A percentile compares a stretch with the other conserved stretches of the same genome.
phyloP scores from a whole-genome alignment of 176 grass and related monocot species.

The Saccharum officinarum region DNA sequence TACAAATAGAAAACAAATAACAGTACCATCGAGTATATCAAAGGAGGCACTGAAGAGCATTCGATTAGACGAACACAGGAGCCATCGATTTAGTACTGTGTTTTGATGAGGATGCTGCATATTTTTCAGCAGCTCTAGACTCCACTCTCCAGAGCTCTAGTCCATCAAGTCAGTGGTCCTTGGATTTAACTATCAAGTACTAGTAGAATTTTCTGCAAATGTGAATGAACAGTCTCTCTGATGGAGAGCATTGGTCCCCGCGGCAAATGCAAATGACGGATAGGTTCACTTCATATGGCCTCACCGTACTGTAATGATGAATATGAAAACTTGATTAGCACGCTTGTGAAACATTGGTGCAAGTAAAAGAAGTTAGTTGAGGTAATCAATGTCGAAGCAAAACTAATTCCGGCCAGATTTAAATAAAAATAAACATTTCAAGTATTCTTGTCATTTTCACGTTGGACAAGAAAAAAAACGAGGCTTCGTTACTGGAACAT shows the following conservation, averaged over 20 bases:
- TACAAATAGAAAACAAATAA: slow-evolving; percentile 19
- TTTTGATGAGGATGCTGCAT: background rate
- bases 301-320: slow-evolving; percentile 5
- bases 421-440: background rate
- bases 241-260: background rate
- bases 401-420: background rate
- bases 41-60: background rate
- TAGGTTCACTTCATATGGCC: background rate
- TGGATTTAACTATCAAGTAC: background rate
- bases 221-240: background rate
- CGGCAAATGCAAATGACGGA: background rate
- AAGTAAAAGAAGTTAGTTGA: background rate
- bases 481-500: background rate
- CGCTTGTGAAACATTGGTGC: slow-evolving; percentile 33
- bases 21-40: background rate
- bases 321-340: slow-evolving; percentile 17
- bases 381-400: slow-evolving; percentile 4
- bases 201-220: background rate
- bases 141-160: background rate
- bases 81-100: background rate
- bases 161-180: background rate
- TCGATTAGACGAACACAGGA: background rate
- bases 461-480: background rate
- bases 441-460: background rate
- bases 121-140: background rate